These are phyloP conservation scores for Litsea cubeba DNA, from an alignment of 164 flowering plant species.

Conservation along the genomic window DNA sequence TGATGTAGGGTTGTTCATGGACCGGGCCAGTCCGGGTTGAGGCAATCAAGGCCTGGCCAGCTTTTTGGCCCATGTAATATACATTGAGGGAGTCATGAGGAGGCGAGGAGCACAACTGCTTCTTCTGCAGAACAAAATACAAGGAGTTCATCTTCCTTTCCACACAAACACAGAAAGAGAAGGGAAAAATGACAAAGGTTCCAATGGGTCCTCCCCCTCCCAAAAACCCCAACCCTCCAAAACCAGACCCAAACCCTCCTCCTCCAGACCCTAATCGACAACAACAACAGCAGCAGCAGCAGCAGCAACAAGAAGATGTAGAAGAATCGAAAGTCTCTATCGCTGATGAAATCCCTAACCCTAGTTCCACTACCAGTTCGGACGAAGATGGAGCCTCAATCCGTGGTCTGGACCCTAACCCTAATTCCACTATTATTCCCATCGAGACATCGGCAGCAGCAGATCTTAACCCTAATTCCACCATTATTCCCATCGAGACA, in stretches of 20 bases:
- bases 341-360: not conserved
- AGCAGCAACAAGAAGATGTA: not conserved
- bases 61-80: no score
- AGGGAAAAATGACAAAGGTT: slow-evolving; percentile 29
- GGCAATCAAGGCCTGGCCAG: no score
- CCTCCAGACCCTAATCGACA: slow-evolving; percentile 13
- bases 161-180: no score
- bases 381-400: no score
- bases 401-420: no score
- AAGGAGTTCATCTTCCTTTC: no score
- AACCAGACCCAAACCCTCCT: not conserved
- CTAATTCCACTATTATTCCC: not conserved
- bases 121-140: no score
- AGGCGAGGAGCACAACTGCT: no score
- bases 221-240: slow-evolving; percentile 15
- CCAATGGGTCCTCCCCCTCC: slow-evolving; percentile 71
- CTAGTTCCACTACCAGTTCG: no score
- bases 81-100: no score
- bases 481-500: not conserved
- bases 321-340: not conserved
- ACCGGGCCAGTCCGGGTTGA: no score
- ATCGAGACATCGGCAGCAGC: not conserved
- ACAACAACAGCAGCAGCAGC: not conserved
- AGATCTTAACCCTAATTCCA: not conserved
- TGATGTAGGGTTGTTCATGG: no score